Conservation (phyloP, 2,329 filamentous ascomycete species). For the Coleophoma eucalyptorum region DNA sequence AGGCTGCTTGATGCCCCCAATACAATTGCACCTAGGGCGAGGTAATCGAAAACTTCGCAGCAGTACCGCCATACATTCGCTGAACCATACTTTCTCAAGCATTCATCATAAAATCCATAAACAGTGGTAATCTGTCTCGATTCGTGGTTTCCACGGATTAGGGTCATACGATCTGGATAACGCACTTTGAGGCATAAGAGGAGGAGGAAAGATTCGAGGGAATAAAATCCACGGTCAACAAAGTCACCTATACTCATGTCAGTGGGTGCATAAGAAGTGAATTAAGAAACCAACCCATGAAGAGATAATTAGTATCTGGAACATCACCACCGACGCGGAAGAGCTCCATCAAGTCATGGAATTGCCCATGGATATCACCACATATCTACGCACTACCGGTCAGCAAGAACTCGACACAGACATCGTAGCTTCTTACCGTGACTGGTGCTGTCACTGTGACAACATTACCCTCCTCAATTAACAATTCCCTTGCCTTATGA, state of each 20-base stretch:
- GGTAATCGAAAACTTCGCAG: conserved; percentile 96
- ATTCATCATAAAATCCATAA: conserved; percentile 98
- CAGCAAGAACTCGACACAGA: no score
- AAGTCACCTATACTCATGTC: conserved; percentile 69
- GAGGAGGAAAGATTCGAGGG: conserved; percentile 92
- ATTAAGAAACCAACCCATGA: conserved; percentile 68
- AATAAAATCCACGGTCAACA: conserved; percentile 97
- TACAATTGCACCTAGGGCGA: conserved; percentile 95
- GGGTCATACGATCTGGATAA: conserved; percentile 94
- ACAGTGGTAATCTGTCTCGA: conserved; percentile 96
- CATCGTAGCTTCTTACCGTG: conserved; percentile 52
- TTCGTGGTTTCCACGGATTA: conserved; percentile 94
- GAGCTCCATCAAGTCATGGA: conserved; percentile 95
- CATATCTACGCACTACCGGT: conserved; percentile 60
- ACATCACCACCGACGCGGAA: conserved; percentile 92
- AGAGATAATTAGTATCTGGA: conserved; percentile 93
- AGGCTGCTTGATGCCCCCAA: conserved; percentile 76
- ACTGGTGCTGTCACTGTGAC: conserved; percentile 93
- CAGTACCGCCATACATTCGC: conserved; percentile 97
- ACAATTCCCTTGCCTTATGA: conserved; percentile 91
- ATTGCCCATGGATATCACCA: conserved; percentile 95
- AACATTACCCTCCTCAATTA: conserved; percentile 97
- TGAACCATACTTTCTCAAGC: conserved; percentile 90
- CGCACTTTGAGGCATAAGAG: conserved; percentile 94
- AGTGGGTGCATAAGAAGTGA: no score